phyloP scores from a whole-genome alignment of 2,329 filamentous ascomycete genomes.

The Tolypocladium inflatum region DNA sequence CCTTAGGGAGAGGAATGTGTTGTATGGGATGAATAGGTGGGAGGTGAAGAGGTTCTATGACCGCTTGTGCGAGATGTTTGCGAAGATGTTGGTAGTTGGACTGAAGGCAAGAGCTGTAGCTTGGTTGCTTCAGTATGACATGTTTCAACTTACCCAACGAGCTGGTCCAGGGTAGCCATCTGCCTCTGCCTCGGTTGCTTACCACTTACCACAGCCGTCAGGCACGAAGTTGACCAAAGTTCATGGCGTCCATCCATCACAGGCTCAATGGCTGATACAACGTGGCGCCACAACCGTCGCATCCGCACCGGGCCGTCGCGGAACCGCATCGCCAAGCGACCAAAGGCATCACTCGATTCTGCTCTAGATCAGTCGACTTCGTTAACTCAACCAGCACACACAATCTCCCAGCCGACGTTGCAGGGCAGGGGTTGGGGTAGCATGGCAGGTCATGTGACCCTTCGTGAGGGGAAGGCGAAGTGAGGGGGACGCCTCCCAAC shows the following conservation, averaged over 20 bases:
- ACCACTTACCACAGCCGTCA: too few species aligned
- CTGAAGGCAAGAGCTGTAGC: too few species aligned
- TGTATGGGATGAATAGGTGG: neutral
- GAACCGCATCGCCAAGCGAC: neutral
- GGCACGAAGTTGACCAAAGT: neutral
- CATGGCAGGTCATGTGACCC: constrained; percentile 19
- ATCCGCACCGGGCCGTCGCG: neutral
- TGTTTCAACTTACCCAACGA: neutral
- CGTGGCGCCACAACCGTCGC: neutral
- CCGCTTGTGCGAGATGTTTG: neutral
- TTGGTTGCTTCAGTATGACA: neutral
- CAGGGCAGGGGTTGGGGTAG: constrained; percentile 9
- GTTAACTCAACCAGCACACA: neutral
- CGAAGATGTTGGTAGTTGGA: neutral
- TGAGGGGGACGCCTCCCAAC: neutral
- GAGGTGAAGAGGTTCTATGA: neutral
- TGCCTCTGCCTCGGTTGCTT: too few species aligned
- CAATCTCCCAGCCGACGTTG: neutral
- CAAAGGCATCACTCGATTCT: neutral
- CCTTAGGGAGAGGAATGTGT: neutral
- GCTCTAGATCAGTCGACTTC: neutral
- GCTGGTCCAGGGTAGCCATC: neutral
- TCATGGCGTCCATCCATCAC: neutral
- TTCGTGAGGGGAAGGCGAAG: constrained; percentile 19
- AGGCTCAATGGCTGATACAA: neutral